Percentiles rank a stretch among this genome's conserved stretches.
phyloP scores from a whole-genome alignment of 305 asterid species.

The Andrographis paniculata region DNA sequence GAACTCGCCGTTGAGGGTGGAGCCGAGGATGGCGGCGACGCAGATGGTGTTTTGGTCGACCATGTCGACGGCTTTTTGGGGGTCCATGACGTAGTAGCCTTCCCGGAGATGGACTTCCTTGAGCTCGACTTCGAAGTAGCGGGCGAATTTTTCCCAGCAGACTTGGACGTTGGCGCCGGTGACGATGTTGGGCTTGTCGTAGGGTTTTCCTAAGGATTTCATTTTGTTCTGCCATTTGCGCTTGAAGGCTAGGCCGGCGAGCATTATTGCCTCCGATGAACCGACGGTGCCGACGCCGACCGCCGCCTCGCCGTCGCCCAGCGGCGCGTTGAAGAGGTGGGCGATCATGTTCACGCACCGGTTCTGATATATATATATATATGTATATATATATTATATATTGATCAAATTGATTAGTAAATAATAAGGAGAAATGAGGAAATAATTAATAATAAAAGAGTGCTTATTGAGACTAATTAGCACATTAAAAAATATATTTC shows the following conservation, averaged over 20 bases:
- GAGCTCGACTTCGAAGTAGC: conserved; percentile 69
- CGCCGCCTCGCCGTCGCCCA: conserved; percentile 61
- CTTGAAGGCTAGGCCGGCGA: conserved; percentile 80
- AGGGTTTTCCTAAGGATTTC: conserved; percentile 51
- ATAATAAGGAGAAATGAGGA: no score
- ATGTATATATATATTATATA: no score
- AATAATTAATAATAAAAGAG: no score
- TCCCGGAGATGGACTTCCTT: conserved; percentile 60
- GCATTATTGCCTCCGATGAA: conserved; percentile 82
- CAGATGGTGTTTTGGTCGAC: conserved; percentile 78
- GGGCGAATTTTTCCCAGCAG: conserved; percentile 76
- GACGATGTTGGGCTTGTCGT: conserved; percentile 64
- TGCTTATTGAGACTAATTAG: no score
- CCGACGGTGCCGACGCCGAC: conserved; percentile 85
- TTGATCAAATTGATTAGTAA: not conserved
- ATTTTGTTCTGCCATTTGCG: conserved; percentile 81
- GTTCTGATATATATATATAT: conserved; percentile 28
- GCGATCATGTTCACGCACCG: conserved; percentile 86
- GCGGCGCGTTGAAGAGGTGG: conserved; percentile 68
- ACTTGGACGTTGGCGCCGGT: conserved; percentile 77
- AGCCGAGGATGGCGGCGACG: conserved; percentile 74
- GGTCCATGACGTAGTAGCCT: conserved; percentile 72
- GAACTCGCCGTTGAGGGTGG: conserved; percentile 73
- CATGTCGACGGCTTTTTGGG: conserved; percentile 62
- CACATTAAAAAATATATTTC: no score